phyloP scores from a whole-genome alignment of 2,329 filamentous ascomycete genomes.

The Ascochyta fabae region DNA sequence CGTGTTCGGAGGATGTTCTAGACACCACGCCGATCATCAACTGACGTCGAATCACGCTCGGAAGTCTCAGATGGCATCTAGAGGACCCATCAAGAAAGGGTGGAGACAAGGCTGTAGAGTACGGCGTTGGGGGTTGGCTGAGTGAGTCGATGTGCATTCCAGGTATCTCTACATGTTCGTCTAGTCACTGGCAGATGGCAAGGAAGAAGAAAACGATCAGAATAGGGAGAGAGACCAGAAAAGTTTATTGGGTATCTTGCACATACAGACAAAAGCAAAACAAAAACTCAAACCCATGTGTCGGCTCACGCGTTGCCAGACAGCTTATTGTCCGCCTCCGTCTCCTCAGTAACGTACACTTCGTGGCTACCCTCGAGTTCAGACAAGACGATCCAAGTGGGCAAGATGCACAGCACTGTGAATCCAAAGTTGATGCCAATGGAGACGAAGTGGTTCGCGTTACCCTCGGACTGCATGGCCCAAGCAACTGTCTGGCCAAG shows the following conservation, averaged over 20 bases:
- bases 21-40: too few relatives aligned
- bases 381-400: constrained; percentile 44
- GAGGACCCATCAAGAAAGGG: too few relatives aligned
- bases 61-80: too few relatives aligned
- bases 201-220: too few relatives aligned
- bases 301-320: background rate
- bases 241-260: constrained; percentile 13
- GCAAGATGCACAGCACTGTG: constrained; percentile 38
- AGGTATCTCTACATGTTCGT: too few relatives aligned
- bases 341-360: constrained; percentile 29
- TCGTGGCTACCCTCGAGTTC: constrained; percentile 44
- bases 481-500: constrained; percentile 46
- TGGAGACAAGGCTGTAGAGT: too few relatives aligned
- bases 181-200: too few relatives aligned
- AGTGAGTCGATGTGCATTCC: too few relatives aligned
- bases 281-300: background rate
- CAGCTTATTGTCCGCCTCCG: constrained; percentile 18
- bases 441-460: constrained; percentile 46
- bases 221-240: too few relatives aligned
- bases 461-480: constrained; percentile 47
- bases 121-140: too few relatives aligned
- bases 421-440: constrained; percentile 48
- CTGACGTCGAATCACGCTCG: too few relatives aligned
- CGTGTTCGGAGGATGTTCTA: too few relatives aligned
- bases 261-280: background rate